Base-by-base conservation (phyloP, 2,329 filamentous ascomycete genomes). In the Phaeosphaeria sp. region DNA sequence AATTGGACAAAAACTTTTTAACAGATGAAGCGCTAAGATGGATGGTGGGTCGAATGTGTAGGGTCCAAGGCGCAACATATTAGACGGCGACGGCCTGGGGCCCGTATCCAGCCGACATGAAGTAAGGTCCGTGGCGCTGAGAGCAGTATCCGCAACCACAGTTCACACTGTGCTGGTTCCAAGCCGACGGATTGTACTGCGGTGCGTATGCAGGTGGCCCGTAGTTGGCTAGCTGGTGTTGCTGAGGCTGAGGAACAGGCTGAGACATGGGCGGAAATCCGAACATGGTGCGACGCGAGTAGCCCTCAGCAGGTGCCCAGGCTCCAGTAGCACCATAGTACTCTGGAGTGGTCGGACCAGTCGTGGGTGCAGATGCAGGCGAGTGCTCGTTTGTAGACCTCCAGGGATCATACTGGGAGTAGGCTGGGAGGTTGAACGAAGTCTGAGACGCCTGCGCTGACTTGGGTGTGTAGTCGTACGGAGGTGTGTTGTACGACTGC, bases 311-410 rank as follows among this genome's bases (percentile, higher is more conserved):
- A 27, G 84, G 80, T 66, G 78, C 84, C 76, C 84, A 84, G 59
- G 76, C 72, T 58, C 78, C 78, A 51, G 78, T 74, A 43, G 77
- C 72, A 56, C 79, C 81, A 70, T 82, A 79, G 64, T 83, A 84
- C 59, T 85, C 83, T 18, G 84, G 84, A 42, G 83, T 85, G 50
- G 81, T 81, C 21, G 83, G 80, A 42, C 82, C 83, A 36, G 83
- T 84, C 57, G 83, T 82, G 17, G 82, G 81, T 46, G 82, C 82
- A 25, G 83, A 85, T n/a, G 81, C 79, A 58, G 84, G 84, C 47
- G 83, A 85, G 58, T 80, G 70, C 21, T 78, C 76, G 73, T 58
- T 82, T 68, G 66, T 67, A 58, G 75, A 72, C 58, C 74, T 75
- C 75, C 79, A 81, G 23, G 78, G 76, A 60, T 81, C 78, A 69